Percentiles rank a stretch among this genome's conserved stretches.
phyloP scores from a whole-genome alignment of 306 rosid species.

The Albizia julibrissin region DNA sequence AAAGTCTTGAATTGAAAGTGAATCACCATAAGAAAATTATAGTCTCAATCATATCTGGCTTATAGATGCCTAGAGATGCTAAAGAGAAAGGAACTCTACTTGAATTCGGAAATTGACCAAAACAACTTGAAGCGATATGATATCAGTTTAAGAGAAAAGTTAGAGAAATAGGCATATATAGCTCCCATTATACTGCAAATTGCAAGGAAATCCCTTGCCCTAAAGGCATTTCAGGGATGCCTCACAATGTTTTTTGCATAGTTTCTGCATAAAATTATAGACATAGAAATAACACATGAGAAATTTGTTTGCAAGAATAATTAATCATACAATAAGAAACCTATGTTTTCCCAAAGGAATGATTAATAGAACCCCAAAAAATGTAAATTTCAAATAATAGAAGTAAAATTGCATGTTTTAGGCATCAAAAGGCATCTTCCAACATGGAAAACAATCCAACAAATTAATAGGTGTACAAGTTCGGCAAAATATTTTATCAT shows the following conservation, averaged over 20 bases:
- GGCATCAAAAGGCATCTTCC: constrained; percentile 17
- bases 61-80: neutral
- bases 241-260: constrained; percentile 78
- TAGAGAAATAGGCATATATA: neutral
- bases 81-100: neutral
- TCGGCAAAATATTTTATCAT: neutral
- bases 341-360: constrained; percentile 1
- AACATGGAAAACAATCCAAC: neutral
- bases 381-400: neutral
- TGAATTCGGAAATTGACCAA: constrained; percentile 8
- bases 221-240: constrained; percentile 86
- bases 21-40: neutral
- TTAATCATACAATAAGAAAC: neutral
- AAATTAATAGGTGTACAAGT: constrained; percentile 2
- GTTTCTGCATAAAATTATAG: constrained; percentile 59
- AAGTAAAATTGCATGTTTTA: constrained; percentile 17
- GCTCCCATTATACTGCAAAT: constrained; percentile 56
- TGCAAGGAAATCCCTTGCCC: constrained; percentile 68
- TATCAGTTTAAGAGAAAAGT: neutral
- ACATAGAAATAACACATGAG: constrained; percentile 21
- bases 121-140: neutral
- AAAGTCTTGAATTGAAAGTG: constrained; percentile 2
- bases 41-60: neutral
- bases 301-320: constrained; percentile 9
- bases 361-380: too few relatives aligned